A percentile compares a stretch with the other conserved stretches of the same genome.
Conservation (phyloP, 2,329 filamentous ascomycete genomes). For the Thermomyces lanuginosus region DNA sequence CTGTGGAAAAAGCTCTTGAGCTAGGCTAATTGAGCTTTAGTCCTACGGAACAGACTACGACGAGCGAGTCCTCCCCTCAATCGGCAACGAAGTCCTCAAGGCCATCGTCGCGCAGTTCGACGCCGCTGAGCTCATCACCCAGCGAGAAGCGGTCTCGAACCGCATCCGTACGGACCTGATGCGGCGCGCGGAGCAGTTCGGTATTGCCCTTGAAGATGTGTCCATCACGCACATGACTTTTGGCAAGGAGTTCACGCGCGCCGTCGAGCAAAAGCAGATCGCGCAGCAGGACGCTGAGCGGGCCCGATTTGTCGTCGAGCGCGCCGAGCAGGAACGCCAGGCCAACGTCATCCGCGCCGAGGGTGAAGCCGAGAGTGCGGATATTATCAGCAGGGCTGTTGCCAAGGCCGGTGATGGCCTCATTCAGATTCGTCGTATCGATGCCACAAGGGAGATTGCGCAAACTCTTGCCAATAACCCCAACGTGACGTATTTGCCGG, state of each 20-base stretch:
- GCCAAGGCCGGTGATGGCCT: constrained; percentile 85
- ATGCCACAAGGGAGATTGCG: constrained; percentile 91
- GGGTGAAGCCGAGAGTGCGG: constrained; percentile 91
- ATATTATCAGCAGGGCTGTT: constrained; percentile 87
- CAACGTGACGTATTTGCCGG: constrained; percentile 87
- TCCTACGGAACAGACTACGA: constrained; percentile 97
- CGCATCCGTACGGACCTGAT: constrained; percentile 85
- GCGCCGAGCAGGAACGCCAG: constrained; percentile 95
- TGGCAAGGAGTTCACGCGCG: constrained; percentile 94
- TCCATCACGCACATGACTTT: constrained; percentile 99
- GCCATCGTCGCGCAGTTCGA: constrained; percentile 98
- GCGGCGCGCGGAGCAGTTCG: constrained; percentile 89
- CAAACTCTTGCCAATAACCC: constrained; percentile 77
- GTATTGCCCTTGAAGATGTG: constrained; percentile 96
- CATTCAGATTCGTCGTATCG: constrained; percentile 91
- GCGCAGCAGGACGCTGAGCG: constrained; percentile 97
- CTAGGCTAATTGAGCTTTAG: constrained; percentile 31
- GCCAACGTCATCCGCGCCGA: constrained; percentile 96
- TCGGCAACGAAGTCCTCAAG: constrained; percentile 98
- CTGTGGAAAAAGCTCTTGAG: not conserved
- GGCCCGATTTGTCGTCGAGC: constrained; percentile 94
- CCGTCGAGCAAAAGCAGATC: constrained; percentile 99
- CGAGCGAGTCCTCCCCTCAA: constrained; percentile 92
- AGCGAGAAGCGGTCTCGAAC: constrained; percentile 90
- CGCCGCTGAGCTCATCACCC: constrained; percentile 94